These are phyloP conservation scores for Tetrapyrgos nigripes DNA, from an alignment of 1,284 basidiomycete genomes.

Conservation along the genomic window DNA sequence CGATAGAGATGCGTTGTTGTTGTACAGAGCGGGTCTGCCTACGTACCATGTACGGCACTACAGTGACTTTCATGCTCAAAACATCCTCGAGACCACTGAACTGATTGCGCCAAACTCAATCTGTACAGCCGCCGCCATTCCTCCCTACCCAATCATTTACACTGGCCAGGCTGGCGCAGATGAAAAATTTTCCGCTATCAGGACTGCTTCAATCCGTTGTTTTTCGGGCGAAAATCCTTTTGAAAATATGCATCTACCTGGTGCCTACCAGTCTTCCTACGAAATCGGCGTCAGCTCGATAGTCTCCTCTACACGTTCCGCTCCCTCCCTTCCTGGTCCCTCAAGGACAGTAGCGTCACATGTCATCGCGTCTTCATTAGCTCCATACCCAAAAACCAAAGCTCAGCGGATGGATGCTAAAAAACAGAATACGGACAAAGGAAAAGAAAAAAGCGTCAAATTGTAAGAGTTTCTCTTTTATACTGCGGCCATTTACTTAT, in stretches of 20 bases:
- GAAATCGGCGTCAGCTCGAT: background rate
- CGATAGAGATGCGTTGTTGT: background rate
- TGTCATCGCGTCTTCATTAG: background rate
- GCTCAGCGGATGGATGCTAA: background rate
- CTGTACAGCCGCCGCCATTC: background rate
- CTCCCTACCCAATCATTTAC: background rate
- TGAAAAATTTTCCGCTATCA: slow-evolving; percentile 7
- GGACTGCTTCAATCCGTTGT: background rate
- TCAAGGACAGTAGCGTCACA: background rate
- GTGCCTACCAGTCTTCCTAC: slow-evolving; percentile 1
- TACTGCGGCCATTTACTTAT: background rate
- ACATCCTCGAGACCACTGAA: background rate
- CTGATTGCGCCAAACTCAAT: background rate
- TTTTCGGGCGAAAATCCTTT: slow-evolving; percentile 1
- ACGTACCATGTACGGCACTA: slow-evolving; percentile 1
- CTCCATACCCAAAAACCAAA: background rate
- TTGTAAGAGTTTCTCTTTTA: background rate
- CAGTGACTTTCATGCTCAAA: background rate
- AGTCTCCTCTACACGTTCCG: background rate
- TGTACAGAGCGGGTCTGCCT: slow-evolving; percentile 3
- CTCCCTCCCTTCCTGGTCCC: background rate
- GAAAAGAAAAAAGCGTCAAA: background rate
- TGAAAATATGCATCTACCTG: slow-evolving; percentile 6
- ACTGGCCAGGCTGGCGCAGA: slow-evolving; percentile 9
- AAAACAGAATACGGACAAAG: too few species aligned